Evolutionary conservation across 768 basidiomycete genomes (phyloP).

Genomic region (Lyophyllum decastes): DNA sequence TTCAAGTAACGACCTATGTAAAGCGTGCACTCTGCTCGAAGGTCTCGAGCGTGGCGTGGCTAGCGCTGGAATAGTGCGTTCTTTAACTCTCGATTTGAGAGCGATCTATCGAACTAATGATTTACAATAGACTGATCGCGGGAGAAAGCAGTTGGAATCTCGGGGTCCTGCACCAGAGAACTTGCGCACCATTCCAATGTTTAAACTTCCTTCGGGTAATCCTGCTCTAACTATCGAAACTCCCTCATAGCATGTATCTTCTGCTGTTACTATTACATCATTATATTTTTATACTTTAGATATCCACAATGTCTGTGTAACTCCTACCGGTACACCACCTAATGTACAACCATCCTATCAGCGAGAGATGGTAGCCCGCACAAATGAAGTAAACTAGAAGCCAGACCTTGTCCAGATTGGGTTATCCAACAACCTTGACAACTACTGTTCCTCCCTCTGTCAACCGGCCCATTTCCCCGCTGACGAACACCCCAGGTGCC

Average conservation of each 20-base stretch:
- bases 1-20: slow-evolving; percentile 95
- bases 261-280: not conserved
- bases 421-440: slow-evolving; percentile 41
- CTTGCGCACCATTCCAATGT: slow-evolving; percentile 77
- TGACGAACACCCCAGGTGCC: slow-evolving; percentile 51
- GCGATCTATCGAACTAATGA: slow-evolving; percentile 1
- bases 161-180: slow-evolving; percentile 63
- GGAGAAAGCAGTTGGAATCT: slow-evolving; percentile 59
- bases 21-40: slow-evolving; percentile 89
- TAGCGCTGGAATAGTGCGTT: slow-evolving; percentile 58
- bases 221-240: slow-evolving; percentile 43
- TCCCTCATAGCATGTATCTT: slow-evolving; percentile 23
- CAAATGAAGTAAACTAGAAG: not conserved
- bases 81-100: slow-evolving; percentile 3
- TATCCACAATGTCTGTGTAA: not conserved
- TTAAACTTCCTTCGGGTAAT: slow-evolving; percentile 47
- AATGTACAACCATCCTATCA: not conserved
- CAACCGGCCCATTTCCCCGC: slow-evolving; percentile 31
- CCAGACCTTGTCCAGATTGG: not conserved
- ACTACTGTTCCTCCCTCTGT: slow-evolving; percentile 45
- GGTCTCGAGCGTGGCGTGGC: slow-evolving; percentile 87
- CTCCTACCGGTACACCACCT: not conserved
- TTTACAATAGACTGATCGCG: slow-evolving; percentile 62
- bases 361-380: not conserved
- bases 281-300: slow-evolving; percentile 1